phyloP scores from a whole-genome alignment of 2,329 filamentous ascomycete species.

The Botrytis fragariae region DNA sequence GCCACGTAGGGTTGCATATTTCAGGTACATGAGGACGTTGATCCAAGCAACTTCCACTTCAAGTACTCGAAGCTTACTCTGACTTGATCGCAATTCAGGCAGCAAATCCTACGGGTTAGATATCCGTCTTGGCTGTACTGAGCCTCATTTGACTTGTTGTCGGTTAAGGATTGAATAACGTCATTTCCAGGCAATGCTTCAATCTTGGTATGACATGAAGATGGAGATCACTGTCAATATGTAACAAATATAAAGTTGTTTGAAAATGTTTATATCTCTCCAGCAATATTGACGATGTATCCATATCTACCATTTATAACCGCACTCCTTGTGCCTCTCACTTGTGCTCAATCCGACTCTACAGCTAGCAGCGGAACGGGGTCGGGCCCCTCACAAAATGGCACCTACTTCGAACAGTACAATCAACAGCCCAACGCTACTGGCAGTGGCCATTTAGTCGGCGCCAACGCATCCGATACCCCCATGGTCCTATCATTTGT shows the following conservation, averaged over 20 bases:
- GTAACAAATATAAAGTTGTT: background rate
- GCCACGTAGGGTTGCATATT: background rate
- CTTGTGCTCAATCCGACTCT: background rate
- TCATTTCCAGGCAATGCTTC: background rate
- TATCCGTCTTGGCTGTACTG: background rate
- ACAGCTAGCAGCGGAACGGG: background rate
- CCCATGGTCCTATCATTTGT: background rate
- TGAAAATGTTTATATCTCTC: background rate
- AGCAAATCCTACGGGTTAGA: background rate
- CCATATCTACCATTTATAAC: background rate
- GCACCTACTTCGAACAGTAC: conserved; percentile 1
- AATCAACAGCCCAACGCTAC: conserved; percentile 9
- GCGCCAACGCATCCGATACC: background rate
- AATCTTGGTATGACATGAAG: background rate
- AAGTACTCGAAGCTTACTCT: background rate
- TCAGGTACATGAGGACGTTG: no score
- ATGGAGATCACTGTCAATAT: background rate
- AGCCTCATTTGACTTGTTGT: background rate
- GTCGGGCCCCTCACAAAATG: background rate
- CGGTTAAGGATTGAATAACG: background rate
- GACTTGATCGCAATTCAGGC: background rate
- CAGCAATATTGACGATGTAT: background rate
- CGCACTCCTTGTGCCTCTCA: background rate
- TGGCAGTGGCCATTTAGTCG: background rate
- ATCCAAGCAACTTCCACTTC: background rate